Conservation (phyloP, 805 yeast species). For the Metschnikowia lachancei region DNA sequence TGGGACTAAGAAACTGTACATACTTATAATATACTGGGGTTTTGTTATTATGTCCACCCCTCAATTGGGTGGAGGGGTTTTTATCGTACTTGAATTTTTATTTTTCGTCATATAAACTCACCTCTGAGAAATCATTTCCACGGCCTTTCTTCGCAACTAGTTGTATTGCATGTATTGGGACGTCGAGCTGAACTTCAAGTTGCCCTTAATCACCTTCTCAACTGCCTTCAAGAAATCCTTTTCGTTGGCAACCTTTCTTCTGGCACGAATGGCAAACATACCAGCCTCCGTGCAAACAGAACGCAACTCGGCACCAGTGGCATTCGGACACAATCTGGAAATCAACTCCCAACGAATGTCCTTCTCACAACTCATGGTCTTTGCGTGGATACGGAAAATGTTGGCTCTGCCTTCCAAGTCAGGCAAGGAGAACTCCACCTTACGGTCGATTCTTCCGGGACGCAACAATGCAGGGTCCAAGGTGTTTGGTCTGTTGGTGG, state of each 20-base stretch:
- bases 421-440: constrained; percentile 94
- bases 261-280: constrained; percentile 98
- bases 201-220: constrained; percentile 97
- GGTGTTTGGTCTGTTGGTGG: constrained; percentile 97
- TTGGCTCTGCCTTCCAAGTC: constrained; percentile 98
- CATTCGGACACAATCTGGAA: constrained; percentile 94
- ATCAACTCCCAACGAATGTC: constrained; percentile 98
- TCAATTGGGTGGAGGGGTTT: too few species aligned
- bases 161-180: constrained; percentile 98
- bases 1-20: constrained; percentile 60
- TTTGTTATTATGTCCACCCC: not conserved
- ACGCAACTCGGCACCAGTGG: constrained; percentile 97
- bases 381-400: constrained; percentile 94
- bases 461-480: constrained; percentile 95
- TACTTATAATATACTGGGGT: not conserved
- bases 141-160: constrained; percentile 30
- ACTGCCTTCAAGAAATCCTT: constrained; percentile 97
- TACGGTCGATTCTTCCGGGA: constrained; percentile 98
- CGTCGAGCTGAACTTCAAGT: constrained; percentile 94
- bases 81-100: not conserved
- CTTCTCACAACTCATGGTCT: constrained; percentile 96
- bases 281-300: constrained; percentile 99
- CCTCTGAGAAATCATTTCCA: too few species aligned
- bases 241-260: constrained; percentile 97
- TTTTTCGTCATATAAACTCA: not conserved